Evolutionary conservation across 2,329 filamentous ascomycete genomes (phyloP), one percentile per base, ranked within the genome.

Genomic region (Pleurostoma richardsiae): DNA sequence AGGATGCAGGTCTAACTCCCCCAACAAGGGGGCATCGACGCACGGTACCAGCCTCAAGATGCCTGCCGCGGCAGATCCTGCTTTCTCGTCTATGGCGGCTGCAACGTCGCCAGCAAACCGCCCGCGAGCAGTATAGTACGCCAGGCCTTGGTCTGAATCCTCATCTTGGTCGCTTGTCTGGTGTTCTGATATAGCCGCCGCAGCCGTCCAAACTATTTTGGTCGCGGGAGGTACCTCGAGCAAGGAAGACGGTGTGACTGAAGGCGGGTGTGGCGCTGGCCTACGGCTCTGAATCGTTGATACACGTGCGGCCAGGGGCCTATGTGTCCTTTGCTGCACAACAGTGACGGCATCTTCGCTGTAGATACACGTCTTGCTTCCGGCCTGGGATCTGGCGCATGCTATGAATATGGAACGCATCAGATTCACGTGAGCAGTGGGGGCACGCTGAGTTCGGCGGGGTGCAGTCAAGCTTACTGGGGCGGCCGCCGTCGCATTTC

Each of bases 401-500:
- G 4, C 54, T 56, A 10, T 61, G 47, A 30, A 59, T 63, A 33
- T 58, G n/a, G n/a, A 36, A n/a, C n/a, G 7, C 31, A n/a, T 36
- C 31, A 36, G 31, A 8, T n/a, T 36, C 31, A 36, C n/a, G n/a
- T n/a, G n/a, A n/a, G n/a, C n/a, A n/a, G n/a, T n/a, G n/a, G n/a
- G n/a, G n/a, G n/a, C n/a, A n/a, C n/a, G n/a, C n/a, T n/a, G n/a
- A n/a, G n/a, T n/a, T n/a, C n/a, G n/a, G n/a, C n/a, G n/a, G n/a
- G n/a, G n/a, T n/a, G 19, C 19, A 19, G 19, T 19, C 19, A 36
- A 36, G n/a, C 29, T 50, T 52, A 67, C 66, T 59, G 49, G 66
- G 65, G 31, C 68, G 62, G 10, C 56, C 54, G 36, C 69, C 69
- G 47, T 72, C 69, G 39, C 69, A 72, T 42, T 67, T 67, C 40